Evolutionary conservation across 2,329 filamentous ascomycete genomes (phyloP).

Genomic region (Aaosphaeria arxii): DNA sequence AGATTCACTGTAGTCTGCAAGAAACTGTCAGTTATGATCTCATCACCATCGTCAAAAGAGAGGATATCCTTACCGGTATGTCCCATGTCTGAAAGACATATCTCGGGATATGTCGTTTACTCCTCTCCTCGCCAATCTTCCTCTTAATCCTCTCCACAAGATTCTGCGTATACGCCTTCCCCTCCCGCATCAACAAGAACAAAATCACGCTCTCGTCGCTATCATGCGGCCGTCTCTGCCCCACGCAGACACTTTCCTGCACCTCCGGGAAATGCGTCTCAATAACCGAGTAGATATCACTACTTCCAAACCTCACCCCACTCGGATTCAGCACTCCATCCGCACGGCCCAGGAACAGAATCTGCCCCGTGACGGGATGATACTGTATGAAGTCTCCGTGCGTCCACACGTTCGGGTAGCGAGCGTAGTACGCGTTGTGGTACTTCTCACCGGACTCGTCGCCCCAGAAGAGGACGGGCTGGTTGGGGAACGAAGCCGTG

Average conservation of each 20-base stretch:
- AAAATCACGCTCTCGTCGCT: conserved; percentile 58
- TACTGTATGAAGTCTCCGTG: conserved; percentile 77
- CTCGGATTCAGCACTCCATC: conserved; percentile 80
- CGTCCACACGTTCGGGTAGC: conserved; percentile 66
- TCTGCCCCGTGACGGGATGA: conserved; percentile 63
- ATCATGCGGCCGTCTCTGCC: conserved; percentile 64
- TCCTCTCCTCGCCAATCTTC: conserved; percentile 64
- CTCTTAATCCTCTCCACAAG: conserved; percentile 61
- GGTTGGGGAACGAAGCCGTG: conserved; percentile 69
- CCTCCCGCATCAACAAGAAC: conserved; percentile 60
- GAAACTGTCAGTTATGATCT: background rate
- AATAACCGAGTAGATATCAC: conserved; percentile 75
- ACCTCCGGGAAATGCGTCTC: conserved; percentile 65
- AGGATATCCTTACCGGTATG: conserved; percentile 63
- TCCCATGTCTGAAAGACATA: conserved; percentile 78
- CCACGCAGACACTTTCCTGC: conserved; percentile 74
- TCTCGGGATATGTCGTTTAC: conserved; percentile 72
- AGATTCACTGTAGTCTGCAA: conserved; percentile 72
- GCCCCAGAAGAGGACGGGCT: conserved; percentile 57
- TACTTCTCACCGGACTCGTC: conserved; percentile 42
- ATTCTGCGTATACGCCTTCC: conserved; percentile 51
- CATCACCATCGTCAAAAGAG: background rate
- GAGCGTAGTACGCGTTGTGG: conserved; percentile 45
- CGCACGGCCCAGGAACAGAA: conserved; percentile 66
- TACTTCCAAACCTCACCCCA: conserved; percentile 74